These are phyloP conservation scores for Alternaria postmessia DNA, from an alignment of 2,329 filamentous ascomycete species.

Conservation along the genomic window DNA sequence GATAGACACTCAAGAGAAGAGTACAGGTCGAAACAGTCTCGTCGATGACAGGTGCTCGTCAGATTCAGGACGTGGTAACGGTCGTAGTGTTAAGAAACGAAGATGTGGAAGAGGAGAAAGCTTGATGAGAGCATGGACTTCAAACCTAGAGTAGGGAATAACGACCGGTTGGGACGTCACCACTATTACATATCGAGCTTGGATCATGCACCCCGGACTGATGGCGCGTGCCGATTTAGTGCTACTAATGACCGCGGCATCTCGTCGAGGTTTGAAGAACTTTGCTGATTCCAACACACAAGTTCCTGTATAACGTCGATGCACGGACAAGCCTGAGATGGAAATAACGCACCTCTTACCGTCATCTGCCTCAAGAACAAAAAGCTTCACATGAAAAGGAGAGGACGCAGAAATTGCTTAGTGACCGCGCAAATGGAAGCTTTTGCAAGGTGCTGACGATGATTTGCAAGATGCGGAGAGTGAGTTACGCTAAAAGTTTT, in stretches of 20 bases:
- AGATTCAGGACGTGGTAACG: not conserved
- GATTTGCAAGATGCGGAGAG: conserved; percentile 8
- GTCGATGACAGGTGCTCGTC: not conserved
- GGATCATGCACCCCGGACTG: conserved; percentile 34
- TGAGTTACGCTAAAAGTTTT: not conserved
- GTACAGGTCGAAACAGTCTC: no score
- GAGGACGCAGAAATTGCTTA: not conserved
- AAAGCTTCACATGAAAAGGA: not conserved
- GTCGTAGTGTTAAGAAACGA: conserved; percentile 3
- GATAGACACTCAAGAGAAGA: not conserved
- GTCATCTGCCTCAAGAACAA: not conserved
- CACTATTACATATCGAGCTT: conserved; percentile 17
- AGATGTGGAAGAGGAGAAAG: conserved; percentile 15
- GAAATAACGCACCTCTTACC: not conserved
- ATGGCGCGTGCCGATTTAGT: conserved; percentile 14
- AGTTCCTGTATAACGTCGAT: not conserved
- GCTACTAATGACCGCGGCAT: conserved; percentile 7
- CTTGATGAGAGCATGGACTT: conserved; percentile 18
- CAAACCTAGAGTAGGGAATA: conserved; percentile 20
- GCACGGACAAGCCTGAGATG: not conserved
- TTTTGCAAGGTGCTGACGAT: conserved; percentile 4
- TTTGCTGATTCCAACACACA: not conserved
- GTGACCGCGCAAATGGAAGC: not conserved
- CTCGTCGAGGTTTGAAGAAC: not conserved
- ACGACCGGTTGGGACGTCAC: conserved; percentile 27